Evolutionary conservation across 2,329 filamentous ascomycete genomes (phyloP).

Genomic region (Colletotrichum spinosum): DNA sequence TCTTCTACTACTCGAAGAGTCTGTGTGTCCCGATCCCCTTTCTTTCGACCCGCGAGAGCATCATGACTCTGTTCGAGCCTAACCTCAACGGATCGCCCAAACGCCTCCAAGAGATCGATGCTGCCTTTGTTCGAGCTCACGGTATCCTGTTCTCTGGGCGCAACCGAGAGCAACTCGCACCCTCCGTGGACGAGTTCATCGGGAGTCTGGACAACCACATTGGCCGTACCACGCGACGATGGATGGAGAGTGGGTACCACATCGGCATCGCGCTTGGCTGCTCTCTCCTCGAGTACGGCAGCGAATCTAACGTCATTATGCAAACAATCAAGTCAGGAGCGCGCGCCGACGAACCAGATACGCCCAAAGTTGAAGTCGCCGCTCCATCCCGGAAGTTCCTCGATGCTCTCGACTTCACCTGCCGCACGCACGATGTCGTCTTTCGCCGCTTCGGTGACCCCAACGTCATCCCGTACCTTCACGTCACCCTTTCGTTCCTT

Average conservation of each 20-base stretch:
- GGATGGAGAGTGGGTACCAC: conserved; percentile 65
- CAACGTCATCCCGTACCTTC: conserved; percentile 71
- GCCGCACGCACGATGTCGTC: neutral
- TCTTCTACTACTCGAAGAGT: conserved; percentile 78
- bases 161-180: neutral
- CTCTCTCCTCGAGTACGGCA: conserved; percentile 60
- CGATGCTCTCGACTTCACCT: conserved; percentile 66
- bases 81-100: conserved; percentile 50
- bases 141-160: conserved; percentile 5
- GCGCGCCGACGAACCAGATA: neutral
- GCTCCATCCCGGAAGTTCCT: conserved; percentile 52
- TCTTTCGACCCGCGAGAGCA: conserved; percentile 64
- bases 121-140: conserved; percentile 14
- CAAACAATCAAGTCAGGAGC: neutral
- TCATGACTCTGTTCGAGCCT: conserved; percentile 76
- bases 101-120: neutral
- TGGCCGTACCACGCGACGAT: conserved; percentile 58
- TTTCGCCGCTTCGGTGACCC: conserved; percentile 58
- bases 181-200: conserved; percentile 53
- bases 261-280: conserved; percentile 68
- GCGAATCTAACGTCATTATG: conserved; percentile 14
- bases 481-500: conserved; percentile 72
- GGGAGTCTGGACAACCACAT: conserved; percentile 68
- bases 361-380: rapidly evolving
- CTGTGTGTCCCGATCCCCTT: conserved; percentile 78